Evolutionary conservation across 169 alveolate genomes (phyloP), one percentile per base, ranked within the genome.

Genomic region (Cryptosporidium meleagridis): DNA sequence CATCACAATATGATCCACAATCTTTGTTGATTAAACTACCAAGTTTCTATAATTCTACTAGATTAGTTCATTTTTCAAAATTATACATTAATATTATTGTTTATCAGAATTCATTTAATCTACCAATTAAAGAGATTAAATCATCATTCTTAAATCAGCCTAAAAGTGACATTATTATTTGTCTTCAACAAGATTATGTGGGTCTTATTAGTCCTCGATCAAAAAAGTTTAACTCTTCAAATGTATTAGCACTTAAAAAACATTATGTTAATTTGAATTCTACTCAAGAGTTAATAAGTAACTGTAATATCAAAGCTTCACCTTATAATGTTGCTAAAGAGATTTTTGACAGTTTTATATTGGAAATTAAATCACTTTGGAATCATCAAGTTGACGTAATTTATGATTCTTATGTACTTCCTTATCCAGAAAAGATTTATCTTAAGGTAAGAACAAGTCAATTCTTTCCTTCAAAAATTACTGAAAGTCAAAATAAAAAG

Each of bases 1-100:
- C 89, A 58, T 59, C 69, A 33, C 55, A 12, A 51, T 31, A 31
- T 62, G 89, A 80, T 80, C 89, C 89, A 14, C 89, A 80, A 65
- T 80, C 80, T 6, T n/a, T 80, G 18, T 33, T 80, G 2, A 80
- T 80, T 41, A 80, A 41, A 26, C 44, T 80, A 3, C 89, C 89
- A 44, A 80, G 65, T 9, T 21, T 62, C 39, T 80, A 80, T 41
- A 80, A 80, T 58, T 80, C 80, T 12, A 23, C 1, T 18, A 58
- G 89, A 44, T 37, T 80, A 14, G 52, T 80, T 48, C 62, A 80
- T 23, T 62, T 80, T 29, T 53, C 89, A 26, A 80, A 62, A 18
- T 16, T 62, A 45, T 80, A 61, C 45, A 35, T 80, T 10, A 39
- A 80, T 3, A 80, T 65, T 61, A 62, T 80, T 44, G 59, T 45